phyloP scores from a whole-genome alignment of 257 asterid species.

The Echium plantagineum region DNA sequence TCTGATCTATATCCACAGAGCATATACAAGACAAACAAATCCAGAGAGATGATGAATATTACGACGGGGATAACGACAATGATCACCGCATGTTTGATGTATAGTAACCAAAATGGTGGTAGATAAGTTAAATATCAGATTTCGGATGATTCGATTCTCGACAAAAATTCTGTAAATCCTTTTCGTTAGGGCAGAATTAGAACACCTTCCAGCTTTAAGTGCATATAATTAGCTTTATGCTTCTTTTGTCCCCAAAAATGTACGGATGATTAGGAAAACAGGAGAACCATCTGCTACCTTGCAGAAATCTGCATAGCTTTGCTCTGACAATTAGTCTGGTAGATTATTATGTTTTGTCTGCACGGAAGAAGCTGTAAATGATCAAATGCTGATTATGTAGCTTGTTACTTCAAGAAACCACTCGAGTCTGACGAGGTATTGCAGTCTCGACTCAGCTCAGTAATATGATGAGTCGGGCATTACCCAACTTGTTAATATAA shows the following conservation, averaged over 20 bases:
- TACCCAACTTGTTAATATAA: no score
- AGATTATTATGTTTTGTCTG: no score
- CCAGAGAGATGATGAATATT: slow-evolving; percentile 92
- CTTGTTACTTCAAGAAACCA: no score
- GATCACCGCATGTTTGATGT: slow-evolving; percentile 63
- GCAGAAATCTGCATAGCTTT: not conserved
- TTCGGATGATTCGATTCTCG: not conserved
- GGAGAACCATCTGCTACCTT: not conserved
- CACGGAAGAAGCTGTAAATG: not conserved
- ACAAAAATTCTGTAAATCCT: no score
- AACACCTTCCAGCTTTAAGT: no score
- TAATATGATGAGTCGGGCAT: no score
- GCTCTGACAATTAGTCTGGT: not conserved
- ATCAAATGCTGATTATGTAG: no score
- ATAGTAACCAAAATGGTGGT: slow-evolving; percentile 8
- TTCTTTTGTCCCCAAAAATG: no score
- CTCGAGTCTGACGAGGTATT: no score
- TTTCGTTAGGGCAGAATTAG: no score
- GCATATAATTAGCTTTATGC: not conserved
- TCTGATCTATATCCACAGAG: slow-evolving; percentile 30
- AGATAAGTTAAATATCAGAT: not conserved
- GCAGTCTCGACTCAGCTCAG: no score
- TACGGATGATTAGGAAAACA: not conserved
- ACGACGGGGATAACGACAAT: slow-evolving; percentile 85
- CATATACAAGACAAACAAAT: slow-evolving; percentile 82